phyloP scores from a whole-genome alignment of 2,329 filamentous ascomycete species.

The Diaporthe ilicicola region DNA sequence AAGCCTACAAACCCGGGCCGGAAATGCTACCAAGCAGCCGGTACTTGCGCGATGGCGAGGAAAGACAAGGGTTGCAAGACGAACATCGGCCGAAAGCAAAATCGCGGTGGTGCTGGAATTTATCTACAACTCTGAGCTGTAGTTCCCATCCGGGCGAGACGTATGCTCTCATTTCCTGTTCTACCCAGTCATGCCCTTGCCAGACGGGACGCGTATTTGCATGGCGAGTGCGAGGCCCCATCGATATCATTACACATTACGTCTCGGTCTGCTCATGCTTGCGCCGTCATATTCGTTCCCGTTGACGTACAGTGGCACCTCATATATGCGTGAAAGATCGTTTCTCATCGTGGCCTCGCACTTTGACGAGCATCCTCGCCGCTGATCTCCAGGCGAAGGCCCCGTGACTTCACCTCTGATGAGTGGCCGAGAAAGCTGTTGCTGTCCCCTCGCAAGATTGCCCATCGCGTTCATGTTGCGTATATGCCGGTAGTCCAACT shows the following conservation, averaged over 20 bases:
- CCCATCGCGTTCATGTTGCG: background rate
- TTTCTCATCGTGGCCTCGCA: background rate
- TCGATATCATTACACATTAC: conserved; percentile 6
- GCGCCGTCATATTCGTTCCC: background rate
- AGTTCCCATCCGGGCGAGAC: background rate
- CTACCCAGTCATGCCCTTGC: no score
- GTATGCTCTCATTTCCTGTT: background rate
- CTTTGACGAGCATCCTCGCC: no score
- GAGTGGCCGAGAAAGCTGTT: background rate
- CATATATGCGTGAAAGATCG: background rate
- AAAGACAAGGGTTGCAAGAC: no score
- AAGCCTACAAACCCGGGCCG: no score
- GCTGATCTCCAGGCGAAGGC: background rate
- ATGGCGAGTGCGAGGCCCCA: background rate
- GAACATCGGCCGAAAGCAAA: no score
- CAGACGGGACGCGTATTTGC: background rate
- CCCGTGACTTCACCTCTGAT: background rate
- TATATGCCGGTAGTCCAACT: background rate
- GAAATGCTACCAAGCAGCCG: no score
- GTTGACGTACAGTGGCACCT: background rate
- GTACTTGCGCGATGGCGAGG: no score
- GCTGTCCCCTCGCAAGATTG: background rate
- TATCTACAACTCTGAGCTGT: no score
- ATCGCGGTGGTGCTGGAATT: background rate
- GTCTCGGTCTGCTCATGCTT: background rate